These are phyloP conservation scores for Rubia balearica DNA, from an alignment of 305 asterid genomes.

Conservation along the genomic window DNA sequence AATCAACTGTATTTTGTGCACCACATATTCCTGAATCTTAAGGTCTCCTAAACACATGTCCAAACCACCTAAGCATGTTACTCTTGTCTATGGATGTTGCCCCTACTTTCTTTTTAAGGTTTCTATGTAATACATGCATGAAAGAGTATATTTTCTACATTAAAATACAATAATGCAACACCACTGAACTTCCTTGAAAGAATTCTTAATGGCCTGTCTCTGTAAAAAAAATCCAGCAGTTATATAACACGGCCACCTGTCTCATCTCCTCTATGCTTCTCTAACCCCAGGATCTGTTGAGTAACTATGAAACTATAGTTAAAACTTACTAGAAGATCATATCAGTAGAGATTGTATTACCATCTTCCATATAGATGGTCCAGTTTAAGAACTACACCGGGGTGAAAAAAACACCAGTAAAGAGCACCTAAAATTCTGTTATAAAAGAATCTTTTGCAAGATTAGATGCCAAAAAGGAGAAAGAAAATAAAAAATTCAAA, in stretches of 20 bases:
- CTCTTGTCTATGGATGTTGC: neutral
- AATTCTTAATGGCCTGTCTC: neutral
- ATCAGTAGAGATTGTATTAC: neutral
- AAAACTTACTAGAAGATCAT: neutral
- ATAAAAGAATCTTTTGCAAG: neutral
- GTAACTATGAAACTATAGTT: neutral
- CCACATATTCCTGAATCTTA: neutral
- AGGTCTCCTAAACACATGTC: neutral
- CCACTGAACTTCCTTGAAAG: neutral
- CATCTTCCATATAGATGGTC: neutral
- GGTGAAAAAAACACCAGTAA: neutral
- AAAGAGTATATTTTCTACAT: neutral
- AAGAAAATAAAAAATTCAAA: neutral
- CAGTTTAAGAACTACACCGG: neutral
- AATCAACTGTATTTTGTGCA: neutral
- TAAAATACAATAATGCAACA: neutral
- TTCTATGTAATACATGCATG: neutral
- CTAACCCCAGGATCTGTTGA: neutral
- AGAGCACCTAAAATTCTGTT: neutral
- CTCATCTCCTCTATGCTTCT: neutral
- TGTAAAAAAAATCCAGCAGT: neutral
- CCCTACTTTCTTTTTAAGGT: neutral
- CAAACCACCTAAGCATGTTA: neutral
- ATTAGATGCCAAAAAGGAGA: conserved; percentile 2
- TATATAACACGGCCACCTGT: neutral